Percentiles rank a stretch among this genome's conserved stretches.
These are phyloP conservation scores for Rhizophagus prolifer DNA, from an alignment of 192 early-diverging fungal species.

Conservation along the genomic window DNA sequence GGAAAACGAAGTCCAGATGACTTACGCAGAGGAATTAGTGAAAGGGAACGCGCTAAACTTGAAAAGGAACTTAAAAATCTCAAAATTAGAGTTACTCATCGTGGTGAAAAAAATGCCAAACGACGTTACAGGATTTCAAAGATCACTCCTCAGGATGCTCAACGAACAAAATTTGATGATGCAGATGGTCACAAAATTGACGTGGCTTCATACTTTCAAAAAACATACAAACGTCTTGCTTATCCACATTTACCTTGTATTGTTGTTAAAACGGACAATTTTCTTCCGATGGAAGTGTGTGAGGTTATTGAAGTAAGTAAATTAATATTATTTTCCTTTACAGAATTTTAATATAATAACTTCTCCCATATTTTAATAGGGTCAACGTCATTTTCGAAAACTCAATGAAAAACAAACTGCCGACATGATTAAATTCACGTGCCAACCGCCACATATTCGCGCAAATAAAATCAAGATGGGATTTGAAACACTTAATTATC, in stretches of 20 bases:
- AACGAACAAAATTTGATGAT: slow-evolving; percentile 66
- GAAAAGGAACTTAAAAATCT: slow-evolving; percentile 56
- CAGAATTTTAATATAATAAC: not conserved
- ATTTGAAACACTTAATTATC: slow-evolving; percentile 62
- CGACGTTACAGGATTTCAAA: slow-evolving; percentile 72
- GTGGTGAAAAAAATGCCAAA: slow-evolving; percentile 52
- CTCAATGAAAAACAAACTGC: slow-evolving; percentile 85
- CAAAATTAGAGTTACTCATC: slow-evolving; percentile 57
- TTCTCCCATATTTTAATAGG: slow-evolving; percentile 74
- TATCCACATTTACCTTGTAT: slow-evolving; percentile 84
- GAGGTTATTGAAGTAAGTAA: slow-evolving; percentile 52
- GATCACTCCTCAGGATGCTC: slow-evolving; percentile 65
- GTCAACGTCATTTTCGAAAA: slow-evolving; percentile 82
- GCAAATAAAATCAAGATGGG: slow-evolving; percentile 78
- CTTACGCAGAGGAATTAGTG: slow-evolving; percentile 45
- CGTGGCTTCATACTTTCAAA: slow-evolving; percentile 77
- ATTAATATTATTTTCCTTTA: not conserved
- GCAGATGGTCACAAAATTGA: slow-evolving; percentile 57
- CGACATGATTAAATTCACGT: slow-evolving; percentile 80
- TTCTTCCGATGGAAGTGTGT: slow-evolving; percentile 91
- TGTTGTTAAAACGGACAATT: slow-evolving; percentile 66
- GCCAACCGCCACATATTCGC: slow-evolving; percentile 77
- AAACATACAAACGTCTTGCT: slow-evolving; percentile 66
- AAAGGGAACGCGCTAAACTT: slow-evolving; percentile 44
- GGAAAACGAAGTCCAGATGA: slow-evolving; percentile 48